Percentiles rank a stretch among this genome's conserved stretches.
Evolutionary conservation across 345 rosid species (phyloP).

Genomic region (Citrus unshiu): DNA sequence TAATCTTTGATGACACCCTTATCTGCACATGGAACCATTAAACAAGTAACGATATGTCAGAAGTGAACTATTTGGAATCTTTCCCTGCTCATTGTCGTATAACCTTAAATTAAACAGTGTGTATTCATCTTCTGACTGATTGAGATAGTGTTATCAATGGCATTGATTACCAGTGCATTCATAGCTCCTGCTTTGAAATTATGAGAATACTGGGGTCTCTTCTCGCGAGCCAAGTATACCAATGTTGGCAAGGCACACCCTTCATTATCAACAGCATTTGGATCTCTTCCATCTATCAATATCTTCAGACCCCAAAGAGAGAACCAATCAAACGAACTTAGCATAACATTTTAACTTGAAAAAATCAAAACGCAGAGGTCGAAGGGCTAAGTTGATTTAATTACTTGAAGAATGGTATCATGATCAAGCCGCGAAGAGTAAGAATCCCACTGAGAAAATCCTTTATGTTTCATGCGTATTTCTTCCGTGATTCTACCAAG

Average conservation of each 20-base stretch:
- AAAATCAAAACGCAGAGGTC: neutral
- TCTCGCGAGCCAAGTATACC: conserved; percentile 80
- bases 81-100: neutral
- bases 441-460: conserved; percentile 59
- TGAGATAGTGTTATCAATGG: neutral
- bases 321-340: neutral
- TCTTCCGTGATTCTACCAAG: conserved; percentile 43
- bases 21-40: conserved; percentile 31
- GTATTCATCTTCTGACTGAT: neutral
- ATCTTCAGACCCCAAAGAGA: conserved; percentile 27
- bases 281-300: conserved; percentile 48
- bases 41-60: neutral
- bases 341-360: neutral
- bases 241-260: conserved; percentile 49
- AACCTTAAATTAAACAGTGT: neutral
- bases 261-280: conserved; percentile 24
- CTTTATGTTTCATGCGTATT: conserved; percentile 27
- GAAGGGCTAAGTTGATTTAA: neutral
- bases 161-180: conserved; percentile 58
- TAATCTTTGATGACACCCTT: conserved; percentile 63
- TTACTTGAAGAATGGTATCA: conserved; percentile 58
- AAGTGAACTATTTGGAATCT: neutral
- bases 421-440: conserved; percentile 47
- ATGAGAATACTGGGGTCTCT: conserved; percentile 60
- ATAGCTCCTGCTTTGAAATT: conserved; percentile 88